Conservation (phyloP, 108 stramenopile species). For the Aurantiochytrium sp. region DNA sequence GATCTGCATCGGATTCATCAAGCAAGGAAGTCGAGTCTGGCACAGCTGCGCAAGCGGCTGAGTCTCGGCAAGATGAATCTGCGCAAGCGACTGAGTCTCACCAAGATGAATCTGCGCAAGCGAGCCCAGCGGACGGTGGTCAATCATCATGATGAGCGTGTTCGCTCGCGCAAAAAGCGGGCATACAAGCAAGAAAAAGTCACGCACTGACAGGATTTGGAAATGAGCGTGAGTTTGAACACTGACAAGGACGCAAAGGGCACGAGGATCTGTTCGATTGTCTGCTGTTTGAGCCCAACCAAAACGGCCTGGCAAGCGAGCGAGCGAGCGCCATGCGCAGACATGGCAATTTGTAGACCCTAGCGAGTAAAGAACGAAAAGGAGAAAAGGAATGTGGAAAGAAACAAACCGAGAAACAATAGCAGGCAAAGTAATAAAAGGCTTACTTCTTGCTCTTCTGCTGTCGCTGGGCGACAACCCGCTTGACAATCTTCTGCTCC, state of each 20-base stretch:
- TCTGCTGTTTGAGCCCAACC: no score
- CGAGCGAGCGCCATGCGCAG: no score
- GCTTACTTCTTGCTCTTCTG: constrained; percentile 44
- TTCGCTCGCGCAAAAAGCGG: not conserved
- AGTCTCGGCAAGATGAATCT: no score
- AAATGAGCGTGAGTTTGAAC: not conserved
- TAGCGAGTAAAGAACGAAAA: not conserved
- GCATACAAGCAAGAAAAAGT: not conserved
- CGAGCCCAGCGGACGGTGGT: no score
- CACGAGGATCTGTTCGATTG: not conserved
- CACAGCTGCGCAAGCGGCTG: no score
- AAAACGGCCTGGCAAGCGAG: no score
- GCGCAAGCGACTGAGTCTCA: no score
- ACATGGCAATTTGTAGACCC: no score
- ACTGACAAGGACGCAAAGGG: not conserved
- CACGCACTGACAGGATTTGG: not conserved
- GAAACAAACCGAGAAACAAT: not conserved
- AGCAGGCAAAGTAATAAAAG: not conserved
- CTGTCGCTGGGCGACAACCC: constrained; percentile 77
- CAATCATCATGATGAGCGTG: not conserved
- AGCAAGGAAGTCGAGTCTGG: no score
- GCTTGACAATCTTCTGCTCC: constrained; percentile 99
- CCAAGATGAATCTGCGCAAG: no score
- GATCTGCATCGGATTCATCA: no score
- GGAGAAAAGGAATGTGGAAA: not conserved